Base-by-base conservation (phyloP, 1,284 basidiomycete genomes). In the Apiotrichum akiyoshidainum region DNA sequence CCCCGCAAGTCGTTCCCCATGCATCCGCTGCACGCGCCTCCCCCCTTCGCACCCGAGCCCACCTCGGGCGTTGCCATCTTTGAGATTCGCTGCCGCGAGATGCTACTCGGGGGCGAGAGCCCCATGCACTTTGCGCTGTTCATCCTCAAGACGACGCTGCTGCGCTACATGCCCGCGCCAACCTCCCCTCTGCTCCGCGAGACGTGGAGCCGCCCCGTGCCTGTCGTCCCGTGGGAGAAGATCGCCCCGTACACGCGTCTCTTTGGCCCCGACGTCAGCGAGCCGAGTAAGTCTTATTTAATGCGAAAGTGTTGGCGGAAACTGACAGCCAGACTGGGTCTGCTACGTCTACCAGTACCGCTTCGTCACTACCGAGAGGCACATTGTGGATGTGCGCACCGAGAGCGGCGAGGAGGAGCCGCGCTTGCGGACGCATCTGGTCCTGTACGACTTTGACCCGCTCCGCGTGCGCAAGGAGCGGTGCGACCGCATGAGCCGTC, bases 281-380 rank as follows among this genome's bases (percentile, higher is more conserved):
- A 55, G 4, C 55, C 65, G 0, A 31, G 70, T 70, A 47, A 59
- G 66, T 67, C 11, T 21, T 2, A 22, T 9, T n/a, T 5, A 12
- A 22, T 26, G 33, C 39, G 17, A 16, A 19, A 19, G 0, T 14
- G 2, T 6, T 5, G n/a, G n/a, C n/a, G n/a, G n/a, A 17, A 33
- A 31, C 60, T 55, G 26, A 54, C 54, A 33, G 14, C 9, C 35
- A 53, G 54, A 72, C 17, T 78, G 77, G 77, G 77, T 77, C 2
- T 77, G 75, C 56, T 78, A 73, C 55, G 73, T 78, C 17, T 78
- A 76, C 55, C 71, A 73, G 44, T 63, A 75, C 59, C 69, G 74
- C 31, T 78, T 70, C 61, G 67, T 75, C 16, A 65, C 65, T 14
- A 34, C 54, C 40, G 52, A 57, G n/a, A 37, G 31, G 21, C 49